Conservation (phyloP, 1,284 basidiomycete genomes). For the Ganoderma sinense region DNA sequence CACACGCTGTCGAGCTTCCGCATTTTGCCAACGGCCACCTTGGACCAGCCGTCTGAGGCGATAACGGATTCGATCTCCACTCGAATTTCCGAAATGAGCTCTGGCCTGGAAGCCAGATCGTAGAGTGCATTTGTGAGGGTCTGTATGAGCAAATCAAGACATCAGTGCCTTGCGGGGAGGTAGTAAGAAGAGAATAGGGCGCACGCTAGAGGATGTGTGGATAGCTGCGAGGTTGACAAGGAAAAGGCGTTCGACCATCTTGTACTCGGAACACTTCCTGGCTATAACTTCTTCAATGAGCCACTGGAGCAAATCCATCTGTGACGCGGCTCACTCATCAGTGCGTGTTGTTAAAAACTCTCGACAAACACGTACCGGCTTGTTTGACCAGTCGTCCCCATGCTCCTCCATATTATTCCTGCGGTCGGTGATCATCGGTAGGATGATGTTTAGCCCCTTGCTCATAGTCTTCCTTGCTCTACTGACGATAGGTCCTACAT, state of each 20-base stretch:
- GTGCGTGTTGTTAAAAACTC: neutral
- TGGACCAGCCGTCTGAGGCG: slow-evolving; percentile 50
- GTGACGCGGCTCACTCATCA: neutral
- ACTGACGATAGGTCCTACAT: neutral
- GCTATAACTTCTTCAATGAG: slow-evolving; percentile 33
- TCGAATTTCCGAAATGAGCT: slow-evolving; percentile 49
- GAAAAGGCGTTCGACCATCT: slow-evolving; percentile 36
- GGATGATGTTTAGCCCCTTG: slow-evolving; percentile 35
- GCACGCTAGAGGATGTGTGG: slow-evolving; percentile 40
- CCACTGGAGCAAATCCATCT: slow-evolving; percentile 38
- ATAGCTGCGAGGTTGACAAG: slow-evolving; percentile 41
- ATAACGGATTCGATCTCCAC: slow-evolving; percentile 41
- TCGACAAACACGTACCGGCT: neutral
- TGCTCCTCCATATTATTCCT: neutral
- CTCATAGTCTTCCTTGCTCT: neutral
- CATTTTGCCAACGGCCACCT: slow-evolving; percentile 51
- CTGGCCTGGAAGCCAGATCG: slow-evolving; percentile 50
- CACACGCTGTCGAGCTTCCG: slow-evolving; percentile 60
- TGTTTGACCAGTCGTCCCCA: neutral
- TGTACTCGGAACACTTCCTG: slow-evolving; percentile 14
- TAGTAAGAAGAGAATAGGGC: neutral
- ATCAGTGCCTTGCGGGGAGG: neutral
- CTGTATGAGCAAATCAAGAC: slow-evolving; percentile 27
- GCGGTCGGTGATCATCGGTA: slow-evolving; percentile 37
- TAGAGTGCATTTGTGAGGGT: slow-evolving; percentile 47